phyloP scores from a whole-genome alignment of 768 basidiomycete species.

The Podaxis mareebaensis region DNA sequence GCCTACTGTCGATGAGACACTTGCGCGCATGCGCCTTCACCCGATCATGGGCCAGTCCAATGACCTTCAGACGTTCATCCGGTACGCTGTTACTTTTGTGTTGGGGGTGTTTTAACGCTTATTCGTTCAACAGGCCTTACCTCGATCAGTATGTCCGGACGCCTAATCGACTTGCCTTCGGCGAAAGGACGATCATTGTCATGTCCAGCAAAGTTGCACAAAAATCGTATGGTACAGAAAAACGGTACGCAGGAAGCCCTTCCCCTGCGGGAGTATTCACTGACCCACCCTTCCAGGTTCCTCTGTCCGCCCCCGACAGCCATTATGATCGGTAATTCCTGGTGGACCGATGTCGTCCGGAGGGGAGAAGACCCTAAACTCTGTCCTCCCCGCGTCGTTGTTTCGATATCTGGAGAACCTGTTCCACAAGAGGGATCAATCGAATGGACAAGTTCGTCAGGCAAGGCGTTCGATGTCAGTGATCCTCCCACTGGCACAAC shows the following conservation, averaged over 20 bases:
- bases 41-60: slow-evolving; percentile 61
- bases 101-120: neutral
- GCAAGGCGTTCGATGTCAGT: slow-evolving; percentile 80
- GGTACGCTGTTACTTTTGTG: slow-evolving; percentile 41
- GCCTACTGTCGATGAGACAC: slow-evolving; percentile 59
- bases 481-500: slow-evolving; percentile 82
- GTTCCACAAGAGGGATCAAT: slow-evolving; percentile 84
- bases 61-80: slow-evolving; percentile 80
- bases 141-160: slow-evolving; percentile 85
- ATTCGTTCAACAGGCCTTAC: slow-evolving; percentile 54
- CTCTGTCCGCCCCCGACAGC: slow-evolving; percentile 93
- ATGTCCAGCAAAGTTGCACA: slow-evolving; percentile 99
- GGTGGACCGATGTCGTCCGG: slow-evolving; percentile 86
- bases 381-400: slow-evolving; percentile 77
- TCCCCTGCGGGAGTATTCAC: slow-evolving; percentile 14
- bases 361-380: slow-evolving; percentile 75
- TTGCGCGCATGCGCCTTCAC: slow-evolving; percentile 66
- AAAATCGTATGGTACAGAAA: slow-evolving; percentile 96
- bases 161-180: slow-evolving; percentile 83
- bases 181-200: slow-evolving; percentile 92
- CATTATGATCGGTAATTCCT: slow-evolving; percentile 90
- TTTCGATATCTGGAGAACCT: slow-evolving; percentile 92
- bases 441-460: slow-evolving; percentile 85
- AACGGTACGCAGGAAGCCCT: slow-evolving; percentile 54
- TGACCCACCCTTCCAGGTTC: slow-evolving; percentile 52